Conservation (phyloP, 768 basidiomycete genomes). For the Lactarius trivialis region DNA sequence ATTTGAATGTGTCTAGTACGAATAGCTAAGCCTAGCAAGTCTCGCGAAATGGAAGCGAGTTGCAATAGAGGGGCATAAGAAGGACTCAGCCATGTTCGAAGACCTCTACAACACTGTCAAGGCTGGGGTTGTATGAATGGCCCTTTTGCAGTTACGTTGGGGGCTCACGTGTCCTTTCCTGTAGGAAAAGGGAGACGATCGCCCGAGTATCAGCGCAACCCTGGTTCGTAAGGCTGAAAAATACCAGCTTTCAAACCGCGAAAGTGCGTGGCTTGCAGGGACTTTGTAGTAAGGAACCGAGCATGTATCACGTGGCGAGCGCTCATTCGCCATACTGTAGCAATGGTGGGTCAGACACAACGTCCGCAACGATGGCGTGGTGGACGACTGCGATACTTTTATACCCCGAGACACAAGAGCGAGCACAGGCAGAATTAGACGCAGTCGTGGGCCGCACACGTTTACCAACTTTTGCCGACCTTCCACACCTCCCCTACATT, state of each 20-base stretch:
- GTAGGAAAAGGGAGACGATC: constrained; percentile 5
- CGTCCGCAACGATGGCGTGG: background rate
- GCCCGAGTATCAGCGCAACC: constrained; percentile 2
- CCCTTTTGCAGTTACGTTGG: no score
- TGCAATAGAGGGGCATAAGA: background rate
- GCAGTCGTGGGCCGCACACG: background rate
- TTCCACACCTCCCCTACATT: constrained; percentile 2
- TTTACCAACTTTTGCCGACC: constrained; percentile 1
- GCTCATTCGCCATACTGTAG: background rate
- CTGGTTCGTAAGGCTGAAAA: background rate
- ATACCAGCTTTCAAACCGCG: constrained; percentile 1
- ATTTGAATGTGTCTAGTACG: background rate
- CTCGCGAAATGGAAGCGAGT: constrained; percentile 14
- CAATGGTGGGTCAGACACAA: background rate
- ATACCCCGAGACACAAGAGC: constrained; percentile 3
- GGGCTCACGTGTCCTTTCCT: background rate
- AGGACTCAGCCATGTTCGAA: constrained; percentile 4
- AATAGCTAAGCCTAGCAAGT: background rate
- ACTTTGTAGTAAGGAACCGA: constrained; percentile 7
- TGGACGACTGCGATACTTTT: constrained; percentile 3
- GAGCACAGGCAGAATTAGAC: constrained; percentile 11
- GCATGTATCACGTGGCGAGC: background rate
- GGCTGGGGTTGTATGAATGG: no score
- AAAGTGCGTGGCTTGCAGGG: constrained; percentile 10
- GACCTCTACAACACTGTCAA: background rate